Conservation (phyloP, 139 green algal genomes). For the Pseudopediastrum boryanum region DNA sequence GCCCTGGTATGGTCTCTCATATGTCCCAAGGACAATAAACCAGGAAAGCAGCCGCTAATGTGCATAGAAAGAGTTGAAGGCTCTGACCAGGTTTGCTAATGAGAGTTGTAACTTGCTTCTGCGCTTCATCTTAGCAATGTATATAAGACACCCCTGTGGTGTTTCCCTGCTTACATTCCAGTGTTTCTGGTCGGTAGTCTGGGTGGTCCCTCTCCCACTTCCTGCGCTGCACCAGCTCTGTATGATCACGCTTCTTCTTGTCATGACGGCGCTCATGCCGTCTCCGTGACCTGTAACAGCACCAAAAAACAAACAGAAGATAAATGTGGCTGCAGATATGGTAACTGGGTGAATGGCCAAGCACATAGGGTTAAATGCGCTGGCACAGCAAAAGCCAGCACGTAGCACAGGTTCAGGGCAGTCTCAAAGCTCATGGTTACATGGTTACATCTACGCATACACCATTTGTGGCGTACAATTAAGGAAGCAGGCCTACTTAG, state of each 20-base stretch:
- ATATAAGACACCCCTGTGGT: no score
- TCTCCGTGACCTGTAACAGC: constrained; percentile 4
- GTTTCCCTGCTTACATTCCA: constrained; percentile 26
- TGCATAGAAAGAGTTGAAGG: background rate
- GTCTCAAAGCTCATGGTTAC: background rate
- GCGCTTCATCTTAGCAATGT: background rate
- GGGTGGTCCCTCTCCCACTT: constrained; percentile 24
- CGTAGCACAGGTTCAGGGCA: background rate
- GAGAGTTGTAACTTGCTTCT: background rate
- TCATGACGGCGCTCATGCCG: constrained; percentile 32
- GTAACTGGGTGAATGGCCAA: background rate
- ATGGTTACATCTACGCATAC: background rate
- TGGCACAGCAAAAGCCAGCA: background rate
- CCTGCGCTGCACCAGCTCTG: constrained; percentile 3
- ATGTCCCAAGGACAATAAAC: no score
- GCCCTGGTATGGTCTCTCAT: background rate
- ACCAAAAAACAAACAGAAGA: no score
- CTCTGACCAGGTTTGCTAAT: background rate
- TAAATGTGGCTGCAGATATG: constrained; percentile 2
- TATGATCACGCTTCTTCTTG: background rate
- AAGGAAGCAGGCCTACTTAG: no score
- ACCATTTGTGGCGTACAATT: background rate
- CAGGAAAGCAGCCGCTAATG: background rate
- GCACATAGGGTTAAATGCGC: background rate
- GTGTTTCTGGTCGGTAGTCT: constrained; percentile 1